Evolutionary conservation across 306 rosid species (phyloP).

Genomic region (Castanea sativa): DNA sequence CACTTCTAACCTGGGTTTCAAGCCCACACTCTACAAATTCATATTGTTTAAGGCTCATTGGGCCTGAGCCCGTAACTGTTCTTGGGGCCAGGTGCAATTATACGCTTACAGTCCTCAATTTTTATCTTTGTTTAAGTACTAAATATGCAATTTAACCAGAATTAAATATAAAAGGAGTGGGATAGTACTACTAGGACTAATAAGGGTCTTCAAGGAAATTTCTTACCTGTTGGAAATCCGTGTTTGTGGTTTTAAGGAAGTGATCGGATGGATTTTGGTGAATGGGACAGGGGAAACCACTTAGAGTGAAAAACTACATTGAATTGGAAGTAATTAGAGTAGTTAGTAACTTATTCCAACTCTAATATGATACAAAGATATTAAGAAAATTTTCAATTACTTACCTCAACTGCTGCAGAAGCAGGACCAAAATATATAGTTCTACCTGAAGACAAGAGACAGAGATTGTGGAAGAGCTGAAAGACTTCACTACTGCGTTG

Average conservation of each 20-base stretch:
- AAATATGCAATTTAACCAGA: slow-evolving; percentile 61
- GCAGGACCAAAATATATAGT: slow-evolving; percentile 65
- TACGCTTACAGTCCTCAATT: too few species aligned
- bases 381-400: not conserved
- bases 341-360: not conserved
- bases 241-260: slow-evolving; percentile 60
- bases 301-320: slow-evolving; percentile 52
- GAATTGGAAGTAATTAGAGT: not conserved
- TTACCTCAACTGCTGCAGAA: slow-evolving; percentile 59
- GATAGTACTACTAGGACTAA: too few species aligned
- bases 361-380: not conserved
- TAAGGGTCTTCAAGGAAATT: too few species aligned
- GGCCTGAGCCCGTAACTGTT: too few species aligned
- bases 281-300: slow-evolving; percentile 72
- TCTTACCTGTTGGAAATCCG: slow-evolving; percentile 54
- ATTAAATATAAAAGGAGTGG: too few species aligned
- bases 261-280: slow-evolving; percentile 68
- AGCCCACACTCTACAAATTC: too few species aligned
- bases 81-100: too few species aligned
- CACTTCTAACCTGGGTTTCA: too few species aligned
- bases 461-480: slow-evolving; percentile 52
- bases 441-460: slow-evolving; percentile 57
- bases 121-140: slow-evolving; percentile 21
- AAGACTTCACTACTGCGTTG: slow-evolving; percentile 64
- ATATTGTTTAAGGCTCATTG: too few species aligned